Percentiles rank a stretch among this genome's conserved stretches.
Evolutionary conservation across 208 protist species (phyloP).

Genomic region (Zelonia costaricensis): DNA sequence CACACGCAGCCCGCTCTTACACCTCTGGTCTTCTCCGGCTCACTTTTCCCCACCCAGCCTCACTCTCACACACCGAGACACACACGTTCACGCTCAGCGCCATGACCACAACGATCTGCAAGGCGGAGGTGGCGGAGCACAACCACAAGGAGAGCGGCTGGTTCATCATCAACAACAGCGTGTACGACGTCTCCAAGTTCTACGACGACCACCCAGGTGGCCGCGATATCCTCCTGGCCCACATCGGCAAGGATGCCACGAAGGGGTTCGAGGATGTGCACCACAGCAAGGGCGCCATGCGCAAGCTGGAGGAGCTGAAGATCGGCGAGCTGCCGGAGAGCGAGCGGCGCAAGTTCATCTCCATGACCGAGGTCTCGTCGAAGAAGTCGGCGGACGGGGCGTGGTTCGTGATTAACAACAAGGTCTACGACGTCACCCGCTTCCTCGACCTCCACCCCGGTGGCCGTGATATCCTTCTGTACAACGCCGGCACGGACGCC

Average conservation of each 20-base stretch:
- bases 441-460: conserved; percentile 85
- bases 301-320: conserved; percentile 44
- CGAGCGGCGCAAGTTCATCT: conserved; percentile 41
- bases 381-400: conserved; percentile 41
- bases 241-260: conserved; percentile 75
- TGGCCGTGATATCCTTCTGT: conserved; percentile 72
- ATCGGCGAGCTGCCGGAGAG: conserved; percentile 44
- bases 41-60: background rate
- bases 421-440: conserved; percentile 78
- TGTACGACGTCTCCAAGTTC: conserved; percentile 81
- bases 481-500: conserved; percentile 68
- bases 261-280: conserved; percentile 69
- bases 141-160: conserved; percentile 56
- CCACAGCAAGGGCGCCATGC: conserved; percentile 57
- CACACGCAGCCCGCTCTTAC: too few relatives aligned
- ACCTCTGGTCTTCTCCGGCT: background rate
- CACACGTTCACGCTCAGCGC: background rate
- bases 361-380: conserved; percentile 29
- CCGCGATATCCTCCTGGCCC: conserved; percentile 61
- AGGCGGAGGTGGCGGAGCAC: conserved; percentile 62
- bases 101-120: conserved; percentile 26
- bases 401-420: conserved; percentile 87
- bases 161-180: conserved; percentile 79
- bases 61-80: background rate
- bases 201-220: conserved; percentile 84